Percentiles rank a stretch among this genome's conserved stretches.
These are phyloP conservation scores for Parachaetomium inaequale DNA, from an alignment of 495 filamentous ascomycete genomes.

Conservation along the genomic window DNA sequence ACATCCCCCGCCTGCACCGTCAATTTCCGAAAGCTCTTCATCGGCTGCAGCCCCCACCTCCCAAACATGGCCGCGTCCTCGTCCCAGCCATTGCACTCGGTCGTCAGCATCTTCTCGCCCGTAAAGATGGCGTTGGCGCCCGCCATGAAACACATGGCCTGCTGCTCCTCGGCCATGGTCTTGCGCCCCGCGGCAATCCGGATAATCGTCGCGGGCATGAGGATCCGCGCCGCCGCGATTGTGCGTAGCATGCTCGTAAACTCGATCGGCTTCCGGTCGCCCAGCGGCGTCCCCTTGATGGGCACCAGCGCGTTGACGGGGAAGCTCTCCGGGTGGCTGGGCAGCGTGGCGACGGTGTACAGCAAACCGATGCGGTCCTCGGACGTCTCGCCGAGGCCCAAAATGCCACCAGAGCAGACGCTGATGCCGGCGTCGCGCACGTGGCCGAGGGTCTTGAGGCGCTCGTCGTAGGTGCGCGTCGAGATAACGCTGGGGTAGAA, in stretches of 20 bases:
- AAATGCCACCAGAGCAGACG: constrained; percentile 79
- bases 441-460: constrained; percentile 66
- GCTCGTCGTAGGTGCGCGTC: constrained; percentile 78
- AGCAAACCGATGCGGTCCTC: constrained; percentile 74
- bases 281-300: constrained; percentile 79
- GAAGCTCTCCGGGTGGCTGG: constrained; percentile 75
- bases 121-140: constrained; percentile 88
- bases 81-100: constrained; percentile 82
- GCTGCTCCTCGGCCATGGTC: constrained; percentile 75
- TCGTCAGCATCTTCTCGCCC: constrained; percentile 89
- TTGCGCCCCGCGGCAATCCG: constrained; percentile 76
- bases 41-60: constrained; percentile 66
- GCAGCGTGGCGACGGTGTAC: constrained; percentile 71
- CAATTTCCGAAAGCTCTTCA: constrained; percentile 42
- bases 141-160: constrained; percentile 77
- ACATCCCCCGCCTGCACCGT: constrained; percentile 5
- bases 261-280: constrained; percentile 62
- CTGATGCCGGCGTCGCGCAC: constrained; percentile 80
- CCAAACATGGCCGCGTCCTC: constrained; percentile 78
- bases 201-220: constrained; percentile 78
- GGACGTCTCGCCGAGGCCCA: constrained; percentile 71
- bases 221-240: constrained; percentile 71
- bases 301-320: constrained; percentile 83
- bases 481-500: constrained; percentile 79
- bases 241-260: constrained; percentile 71